Evolutionary conservation across 176 grass and related monocot species (phyloP), one percentile per base, ranked within the genome.

Genomic region (Avena eriantha): DNA sequence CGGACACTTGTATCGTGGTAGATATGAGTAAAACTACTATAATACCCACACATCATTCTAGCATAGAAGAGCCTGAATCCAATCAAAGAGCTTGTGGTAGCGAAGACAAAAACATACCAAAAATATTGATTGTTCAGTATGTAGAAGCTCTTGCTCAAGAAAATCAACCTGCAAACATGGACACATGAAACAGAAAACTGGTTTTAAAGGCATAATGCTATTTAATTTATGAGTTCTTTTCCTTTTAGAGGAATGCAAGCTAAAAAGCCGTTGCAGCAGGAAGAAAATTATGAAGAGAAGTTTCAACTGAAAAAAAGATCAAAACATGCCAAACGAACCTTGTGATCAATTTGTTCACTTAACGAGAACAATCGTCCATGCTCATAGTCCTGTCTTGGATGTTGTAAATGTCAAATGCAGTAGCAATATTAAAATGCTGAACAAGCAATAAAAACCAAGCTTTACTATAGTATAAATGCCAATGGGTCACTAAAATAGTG

Each of bases 291-390:
- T 21, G 2, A 34, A 79, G 33, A 85, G n/a, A 61, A 15, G 56
- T 85, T 89, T 76, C 22, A 84, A 10, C 64, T 79, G 49, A 41
- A 17, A 34, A 14, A 47, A 47, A 69, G 26, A 49, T 0, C 16
- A 49, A 87, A 45, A 31, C 58, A 84, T 87, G 49, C 5, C 34
- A 58, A 34, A 49, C 56, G 23, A 67, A 95, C 95, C 91, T 95
- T 98, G 77, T 95, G 91, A 76, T 92, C 82, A 90, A 93, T 98
- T 88, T 98, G 96, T 89, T 98, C 93, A 31, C 82, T 70, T 33
- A 98, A 80, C 31, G 96, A 95, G 82, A 98, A 98, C 12, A 95
- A 78, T 73, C 82, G 84, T 83, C 93, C 93, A 70, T 47, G 76
- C 82, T 87, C 90, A 77, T 35, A 61, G 68, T 82, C 93, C 96